Evolutionary conservation across 306 rosid genomes (phyloP), one percentile per base, ranked within the genome.

Genomic region (Corylus heterophylla): DNA sequence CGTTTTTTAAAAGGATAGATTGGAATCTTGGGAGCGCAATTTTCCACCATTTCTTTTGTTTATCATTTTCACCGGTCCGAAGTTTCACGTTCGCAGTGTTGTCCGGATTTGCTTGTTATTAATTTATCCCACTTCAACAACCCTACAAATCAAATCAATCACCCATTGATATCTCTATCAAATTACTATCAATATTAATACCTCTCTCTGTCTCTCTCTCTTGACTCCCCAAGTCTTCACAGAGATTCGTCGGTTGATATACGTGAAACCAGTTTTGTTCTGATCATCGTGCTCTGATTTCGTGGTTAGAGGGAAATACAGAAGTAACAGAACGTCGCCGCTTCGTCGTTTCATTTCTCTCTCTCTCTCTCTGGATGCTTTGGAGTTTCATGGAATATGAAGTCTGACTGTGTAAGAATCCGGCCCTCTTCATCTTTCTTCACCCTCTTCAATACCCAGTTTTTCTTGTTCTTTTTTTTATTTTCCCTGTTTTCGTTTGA

Each of bases 371-470:
- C 16, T 45, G 59, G 77, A n/a, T 45, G 29, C 50, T 72, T 58
- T 22, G 66, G 20, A 73, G 74, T 73, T 73, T 79, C 69, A 73
- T 20, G 47, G 22, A 44, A 67, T 42, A 80, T 80, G 83, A 73
- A 73, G 75, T 54, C 50, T 18, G 51, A 29, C 39, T 54, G 61
- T 73, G 83, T 80, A 66, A 51, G 83, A 12, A 44, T 45, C 71
- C 54, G 44, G 17, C 35, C n/a, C n/a, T 49, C 29, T 69, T 10
- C 7, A 4, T 69, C 18, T 69, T 39, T 67, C 67, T 52, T 48
- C 61, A 12, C 35, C 22, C 44, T 50, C n/a, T 50, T 20, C 45
- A 5, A 37, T 67, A 12, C n/a, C 5, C 48, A 3, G 17, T 17
- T 69, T 54, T 25, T 13, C 7, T 71, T 48, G 0, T 69, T 12